A percentile compares a stretch with the other conserved stretches of the same genome.
Evolutionary conservation across 78 protist genomes (phyloP).

Genomic region (Pigoraptor vietnamica): DNA sequence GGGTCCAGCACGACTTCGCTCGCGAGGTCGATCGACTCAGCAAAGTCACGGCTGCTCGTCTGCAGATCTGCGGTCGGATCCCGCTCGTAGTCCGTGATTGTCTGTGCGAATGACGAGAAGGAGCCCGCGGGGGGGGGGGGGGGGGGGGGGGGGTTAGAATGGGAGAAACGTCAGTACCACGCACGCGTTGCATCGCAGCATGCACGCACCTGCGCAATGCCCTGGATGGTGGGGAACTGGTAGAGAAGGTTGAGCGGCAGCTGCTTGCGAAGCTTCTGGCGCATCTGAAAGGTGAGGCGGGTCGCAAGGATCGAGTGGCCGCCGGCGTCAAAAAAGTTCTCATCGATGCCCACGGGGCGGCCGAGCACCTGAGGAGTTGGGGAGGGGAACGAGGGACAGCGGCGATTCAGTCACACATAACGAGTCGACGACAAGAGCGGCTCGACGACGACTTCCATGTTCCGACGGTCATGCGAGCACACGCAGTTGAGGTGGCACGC

Average conservation of each 20-base stretch:
- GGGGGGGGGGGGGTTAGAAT: too few species aligned
- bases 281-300: constrained; percentile 20
- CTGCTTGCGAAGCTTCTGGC: neutral
- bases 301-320: constrained; percentile 60
- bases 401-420: neutral
- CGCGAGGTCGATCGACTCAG: neutral
- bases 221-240: constrained; percentile 26
- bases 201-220: constrained; percentile 24
- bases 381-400: neutral
- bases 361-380: neutral
- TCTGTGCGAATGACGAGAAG: neutral
- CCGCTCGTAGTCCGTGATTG: neutral
- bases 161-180: too few species aligned
- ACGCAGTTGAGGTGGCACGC: neutral
- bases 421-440: too few species aligned
- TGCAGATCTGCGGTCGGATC: neutral
- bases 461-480: neutral
- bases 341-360: constrained; percentile 5
- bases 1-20: neutral
- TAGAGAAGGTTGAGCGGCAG: constrained; percentile 48
- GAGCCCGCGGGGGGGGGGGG: neutral
- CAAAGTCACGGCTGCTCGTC: neutral
- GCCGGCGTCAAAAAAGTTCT: constrained; percentile 60
- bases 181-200: too few species aligned
- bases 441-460: too few species aligned